Evolutionary conservation across 441 rosid species (phyloP).

Genomic region (Populus hybrid): DNA sequence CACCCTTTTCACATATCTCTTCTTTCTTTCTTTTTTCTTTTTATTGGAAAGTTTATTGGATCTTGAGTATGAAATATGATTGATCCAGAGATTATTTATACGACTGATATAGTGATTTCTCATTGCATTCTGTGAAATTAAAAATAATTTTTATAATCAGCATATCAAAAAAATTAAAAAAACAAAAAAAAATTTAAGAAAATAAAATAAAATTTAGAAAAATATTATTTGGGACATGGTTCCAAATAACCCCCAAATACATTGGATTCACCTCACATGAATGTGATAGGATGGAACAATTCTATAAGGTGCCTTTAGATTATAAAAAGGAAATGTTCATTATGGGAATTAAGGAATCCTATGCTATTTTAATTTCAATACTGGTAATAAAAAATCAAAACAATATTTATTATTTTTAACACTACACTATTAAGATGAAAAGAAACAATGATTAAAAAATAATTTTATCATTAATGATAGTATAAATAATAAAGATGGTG

Average conservation of each 20-base stretch:
- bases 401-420: no score
- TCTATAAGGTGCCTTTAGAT: neutral
- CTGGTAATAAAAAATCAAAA: no score
- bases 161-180: no score
- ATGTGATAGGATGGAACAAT: neutral
- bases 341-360: neutral
- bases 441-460: no score
- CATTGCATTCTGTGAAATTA: neutral
- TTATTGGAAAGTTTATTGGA: neutral
- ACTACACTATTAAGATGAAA: no score
- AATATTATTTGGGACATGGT: no score
- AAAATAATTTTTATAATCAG: no score
- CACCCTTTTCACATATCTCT: neutral
- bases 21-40: no score
- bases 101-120: neutral
- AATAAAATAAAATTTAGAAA: no score
- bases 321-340: no score
- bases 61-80: neutral
- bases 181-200: no score
- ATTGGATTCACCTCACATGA: neutral
- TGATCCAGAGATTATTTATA: neutral
- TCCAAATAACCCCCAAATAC: neutral
- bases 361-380: neutral
- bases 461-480: no score
- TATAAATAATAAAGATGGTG: neutral